Conservation (phyloP, 176 grass and related monocot genomes). For the Zea mays region DNA sequence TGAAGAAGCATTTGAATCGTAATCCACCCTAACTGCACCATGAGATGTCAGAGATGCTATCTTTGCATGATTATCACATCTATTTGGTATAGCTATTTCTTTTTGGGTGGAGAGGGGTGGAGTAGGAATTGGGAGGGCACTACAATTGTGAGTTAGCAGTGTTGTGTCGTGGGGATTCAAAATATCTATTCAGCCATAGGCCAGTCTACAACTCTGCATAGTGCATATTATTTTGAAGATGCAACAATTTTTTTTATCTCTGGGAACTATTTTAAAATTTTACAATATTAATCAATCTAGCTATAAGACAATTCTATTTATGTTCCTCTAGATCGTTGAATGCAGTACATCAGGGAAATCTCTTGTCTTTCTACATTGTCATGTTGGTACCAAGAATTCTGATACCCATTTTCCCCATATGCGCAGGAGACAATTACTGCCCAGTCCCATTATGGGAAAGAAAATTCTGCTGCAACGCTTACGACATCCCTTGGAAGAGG, state of each 20-base stretch:
- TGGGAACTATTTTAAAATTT: neutral
- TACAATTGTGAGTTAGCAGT: neutral
- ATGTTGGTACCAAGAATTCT: slow-evolving; percentile 6
- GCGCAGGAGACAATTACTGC: slow-evolving; percentile 6
- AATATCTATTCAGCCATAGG: neutral
- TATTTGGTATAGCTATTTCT: neutral
- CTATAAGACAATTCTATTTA: neutral
- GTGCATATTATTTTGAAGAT: neutral
- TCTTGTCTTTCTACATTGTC: neutral
- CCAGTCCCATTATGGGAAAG: slow-evolving; percentile 60
- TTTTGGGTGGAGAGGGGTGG: neutral
- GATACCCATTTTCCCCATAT: neutral
- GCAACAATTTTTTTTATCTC: neutral
- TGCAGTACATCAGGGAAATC: neutral
- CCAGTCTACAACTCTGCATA: neutral
- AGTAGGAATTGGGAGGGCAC: neutral
- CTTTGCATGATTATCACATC: neutral
- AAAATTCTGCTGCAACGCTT: slow-evolving; percentile 50
- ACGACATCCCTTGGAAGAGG: slow-evolving; percentile 45
- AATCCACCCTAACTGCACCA: too few relatives aligned
- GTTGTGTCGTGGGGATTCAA: neutral
- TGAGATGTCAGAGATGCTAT: neutral
- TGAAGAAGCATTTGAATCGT: too few relatives aligned
- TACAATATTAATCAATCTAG: neutral
- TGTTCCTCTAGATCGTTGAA: slow-evolving; percentile 19